A percentile compares a stretch with the other conserved stretches of the same genome.
Conservation (phyloP, 2,329 filamentous ascomycete species). For the Sclerotinia glacialis region DNA sequence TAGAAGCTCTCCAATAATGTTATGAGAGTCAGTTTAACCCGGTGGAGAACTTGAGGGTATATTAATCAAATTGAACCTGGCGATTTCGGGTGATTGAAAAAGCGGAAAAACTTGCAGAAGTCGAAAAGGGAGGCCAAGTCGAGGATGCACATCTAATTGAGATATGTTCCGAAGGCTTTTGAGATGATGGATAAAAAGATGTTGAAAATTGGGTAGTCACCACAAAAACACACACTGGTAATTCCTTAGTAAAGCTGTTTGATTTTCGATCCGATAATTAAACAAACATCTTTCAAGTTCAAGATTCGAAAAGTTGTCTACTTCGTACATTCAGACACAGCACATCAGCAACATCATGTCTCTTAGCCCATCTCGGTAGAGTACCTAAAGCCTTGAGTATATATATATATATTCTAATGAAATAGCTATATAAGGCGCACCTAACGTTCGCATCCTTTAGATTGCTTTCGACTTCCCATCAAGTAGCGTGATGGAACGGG, state of each 20-base stretch:
- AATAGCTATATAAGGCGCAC: too few relatives aligned
- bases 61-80: not conserved
- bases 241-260: not conserved
- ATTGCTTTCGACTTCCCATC: not conserved
- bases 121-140: not conserved
- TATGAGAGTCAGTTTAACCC: not conserved
- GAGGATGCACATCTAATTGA: not conserved
- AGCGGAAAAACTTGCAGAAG: not conserved
- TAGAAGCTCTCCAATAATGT: slow-evolving; percentile 11
- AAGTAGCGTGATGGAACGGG: not conserved
- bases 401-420: too few relatives aligned
- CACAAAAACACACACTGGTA: not conserved
- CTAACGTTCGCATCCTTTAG: not conserved
- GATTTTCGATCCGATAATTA: not conserved
- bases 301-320: not conserved
- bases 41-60: not conserved
- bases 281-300: too few relatives aligned
- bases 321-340: not conserved
- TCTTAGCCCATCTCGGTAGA: not conserved
- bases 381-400: too few relatives aligned
- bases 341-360: too few relatives aligned
- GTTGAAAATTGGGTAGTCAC: not conserved
- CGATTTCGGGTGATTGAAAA: not conserved
- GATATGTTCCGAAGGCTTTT: not conserved
- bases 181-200: not conserved